Evolutionary conservation across 192 early-diverging fungal species (phyloP), one percentile per base, ranked within the genome.

Genomic region (Mortierella antarctica): DNA sequence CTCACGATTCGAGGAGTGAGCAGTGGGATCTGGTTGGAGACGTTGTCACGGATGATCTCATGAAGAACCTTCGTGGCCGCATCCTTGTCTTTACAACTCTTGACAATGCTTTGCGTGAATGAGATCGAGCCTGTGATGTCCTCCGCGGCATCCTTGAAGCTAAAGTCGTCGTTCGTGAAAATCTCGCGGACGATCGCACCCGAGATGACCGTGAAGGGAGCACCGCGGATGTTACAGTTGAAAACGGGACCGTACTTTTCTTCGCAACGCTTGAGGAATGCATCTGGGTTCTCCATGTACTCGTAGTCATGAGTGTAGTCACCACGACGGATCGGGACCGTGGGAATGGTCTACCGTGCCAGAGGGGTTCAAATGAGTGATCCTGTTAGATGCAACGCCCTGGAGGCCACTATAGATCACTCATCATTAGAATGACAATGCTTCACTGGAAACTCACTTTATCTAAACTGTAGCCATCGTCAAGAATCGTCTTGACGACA

Each of bases 81-180:
- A 12, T 62, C 56, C 23, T 55, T 47, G 20, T 71, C 59, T 31
- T 31, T 31, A 31, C 31, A 31, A 15, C 65, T 72, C 52, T 80
- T 80, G 20, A 67, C 6, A 7, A 80, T 21, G 21, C 64, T 63
- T 2, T 40, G 14, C 1, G 46, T 11, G 47, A 80, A 80, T 5
- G 57, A n/a, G n/a, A 39, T 42, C 6, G 72, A 47, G 0, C 70
- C 77, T 4, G 70, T 80, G 5, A 72, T 17, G 4, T 61, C 46
- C 20, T 75, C 66, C 2, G 73, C 18, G 2, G 82, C 58, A 21
- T 73, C 70, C 2, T 20, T 18, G 15, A 68, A 71, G 17, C 44
- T 66, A n/a, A 83, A 79, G 20, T 63, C 13, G 9, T 83, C 71
- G 44, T 65, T 79, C 75, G 74, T 74, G 40, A 83, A 83, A 13